phyloP scores from a whole-genome alignment of 1,284 basidiomycete species.

The Malassezia equina region DNA sequence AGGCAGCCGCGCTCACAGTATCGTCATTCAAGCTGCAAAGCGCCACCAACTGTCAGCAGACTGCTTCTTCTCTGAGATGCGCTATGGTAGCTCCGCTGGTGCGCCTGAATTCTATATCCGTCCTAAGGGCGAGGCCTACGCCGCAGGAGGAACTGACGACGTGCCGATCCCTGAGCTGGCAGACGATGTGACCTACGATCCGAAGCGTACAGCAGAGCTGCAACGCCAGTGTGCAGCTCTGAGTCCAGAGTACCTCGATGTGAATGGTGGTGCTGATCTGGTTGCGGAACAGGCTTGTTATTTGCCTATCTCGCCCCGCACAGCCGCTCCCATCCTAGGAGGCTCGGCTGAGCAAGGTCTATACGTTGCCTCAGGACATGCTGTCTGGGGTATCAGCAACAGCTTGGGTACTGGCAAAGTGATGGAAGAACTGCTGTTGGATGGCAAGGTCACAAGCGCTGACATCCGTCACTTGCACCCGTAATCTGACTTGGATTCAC shows the following conservation, averaged over 20 bases:
- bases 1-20: conserved; percentile 53
- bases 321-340: conserved; percentile 52
- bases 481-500: neutral
- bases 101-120: conserved; percentile 41
- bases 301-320: conserved; percentile 53
- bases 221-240: conserved; percentile 51
- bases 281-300: conserved; percentile 54
- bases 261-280: conserved; percentile 44
- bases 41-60: conserved; percentile 44
- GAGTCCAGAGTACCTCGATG: conserved; percentile 49
- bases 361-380: conserved; percentile 51
- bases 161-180: conserved; percentile 47
- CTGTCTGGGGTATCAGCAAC: conserved; percentile 52
- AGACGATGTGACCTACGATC: conserved; percentile 36
- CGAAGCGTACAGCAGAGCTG: conserved; percentile 49
- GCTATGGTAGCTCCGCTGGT: conserved; percentile 36
- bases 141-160: conserved; percentile 49
- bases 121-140: conserved; percentile 48
- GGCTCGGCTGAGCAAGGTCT: conserved; percentile 51
- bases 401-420: conserved; percentile 53
- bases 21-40: conserved; percentile 48
- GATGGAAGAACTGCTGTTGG: conserved; percentile 53
- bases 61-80: conserved; percentile 54
- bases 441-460: conserved; percentile 52
- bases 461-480: conserved; percentile 52